Evolutionary conservation across 768 basidiomycete species (phyloP).

Genomic region (Guyanaporus albipodus): DNA sequence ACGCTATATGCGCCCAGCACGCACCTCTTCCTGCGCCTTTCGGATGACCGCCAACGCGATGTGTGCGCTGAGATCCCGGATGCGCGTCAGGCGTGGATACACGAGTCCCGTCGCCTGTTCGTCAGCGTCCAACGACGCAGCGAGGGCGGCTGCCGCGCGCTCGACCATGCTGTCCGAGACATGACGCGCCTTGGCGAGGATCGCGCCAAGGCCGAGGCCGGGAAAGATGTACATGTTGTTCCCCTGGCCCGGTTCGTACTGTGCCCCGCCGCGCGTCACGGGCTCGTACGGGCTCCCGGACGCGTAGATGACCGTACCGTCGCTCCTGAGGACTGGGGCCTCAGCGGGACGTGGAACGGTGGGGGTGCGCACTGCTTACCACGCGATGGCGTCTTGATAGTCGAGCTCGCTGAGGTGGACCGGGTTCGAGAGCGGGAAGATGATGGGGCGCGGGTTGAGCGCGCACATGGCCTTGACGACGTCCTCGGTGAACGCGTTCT

Average conservation of each 20-base stretch:
- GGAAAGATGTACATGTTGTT: conserved; percentile 79
- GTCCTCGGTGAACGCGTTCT: conserved; percentile 59
- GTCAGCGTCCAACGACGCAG: conserved; percentile 50
- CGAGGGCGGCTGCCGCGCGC: conserved; percentile 57
- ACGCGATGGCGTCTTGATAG: conserved; percentile 55
- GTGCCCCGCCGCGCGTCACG: conserved; percentile 43
- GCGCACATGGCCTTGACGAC: conserved; percentile 61
- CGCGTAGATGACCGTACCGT: conserved; percentile 66
- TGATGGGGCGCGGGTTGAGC: conserved; percentile 66
- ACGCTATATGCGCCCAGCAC: no score
- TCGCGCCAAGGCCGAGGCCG: conserved; percentile 58
- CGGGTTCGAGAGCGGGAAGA: conserved; percentile 81
- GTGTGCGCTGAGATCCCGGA: conserved; percentile 60
- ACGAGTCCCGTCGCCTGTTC: conserved; percentile 54
- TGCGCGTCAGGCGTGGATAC: conserved; percentile 64
- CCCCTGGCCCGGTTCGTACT: conserved; percentile 66
- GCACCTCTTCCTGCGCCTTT: conserved; percentile 60
- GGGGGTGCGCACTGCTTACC: conserved; percentile 32
- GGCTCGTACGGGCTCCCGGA: conserved; percentile 67
- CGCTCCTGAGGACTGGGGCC: conserved; percentile 45
- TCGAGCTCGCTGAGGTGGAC: conserved; percentile 57
- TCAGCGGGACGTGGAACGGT: no score
- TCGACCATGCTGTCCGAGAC: conserved; percentile 72
- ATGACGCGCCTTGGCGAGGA: conserved; percentile 52
- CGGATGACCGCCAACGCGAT: conserved; percentile 63